A percentile compares a stretch with the other conserved stretches of the same genome.
phyloP scores from a whole-genome alignment of 306 rosid species.

The Acacia acuminata region DNA sequence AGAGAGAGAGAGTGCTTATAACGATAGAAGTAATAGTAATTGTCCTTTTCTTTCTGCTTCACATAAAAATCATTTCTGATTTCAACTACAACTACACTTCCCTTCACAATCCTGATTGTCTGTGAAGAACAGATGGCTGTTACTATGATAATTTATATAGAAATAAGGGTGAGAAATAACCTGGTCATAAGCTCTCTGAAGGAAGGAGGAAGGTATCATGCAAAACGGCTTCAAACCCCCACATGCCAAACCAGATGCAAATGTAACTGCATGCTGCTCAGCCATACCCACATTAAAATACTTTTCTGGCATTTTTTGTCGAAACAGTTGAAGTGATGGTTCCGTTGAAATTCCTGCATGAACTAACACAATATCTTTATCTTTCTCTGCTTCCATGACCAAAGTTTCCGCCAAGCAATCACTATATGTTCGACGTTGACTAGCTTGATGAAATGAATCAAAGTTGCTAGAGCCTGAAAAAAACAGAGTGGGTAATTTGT shows the following conservation, averaged over 20 bases:
- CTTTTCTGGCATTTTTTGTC: constrained; percentile 69
- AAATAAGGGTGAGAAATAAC: constrained; percentile 38
- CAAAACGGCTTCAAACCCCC: constrained; percentile 97
- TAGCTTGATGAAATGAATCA: constrained; percentile 31
- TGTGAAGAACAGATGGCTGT: not conserved
- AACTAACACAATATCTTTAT: constrained; percentile 81
- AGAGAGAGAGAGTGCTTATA: not conserved
- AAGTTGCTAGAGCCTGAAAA: constrained; percentile 54
- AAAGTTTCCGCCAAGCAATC: constrained; percentile 87
- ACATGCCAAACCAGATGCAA: constrained; percentile 89
- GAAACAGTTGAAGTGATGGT: constrained; percentile 68
- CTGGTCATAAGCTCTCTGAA: constrained; percentile 96
- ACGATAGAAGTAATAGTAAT: not conserved
- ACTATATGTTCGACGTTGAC: constrained; percentile 56
- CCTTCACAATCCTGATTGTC: constrained; percentile 11
- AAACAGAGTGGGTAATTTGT: constrained; percentile 20
- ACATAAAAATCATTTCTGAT: not conserved
- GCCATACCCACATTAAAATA: constrained; percentile 92
- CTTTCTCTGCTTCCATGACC: constrained; percentile 72
- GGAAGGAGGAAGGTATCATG: constrained; percentile 80
- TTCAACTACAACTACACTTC: constrained; percentile 17
- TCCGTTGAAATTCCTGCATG: constrained; percentile 85
- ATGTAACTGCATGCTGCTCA: constrained; percentile 97
- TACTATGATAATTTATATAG: constrained; percentile 4
- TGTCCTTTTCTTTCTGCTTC: constrained; percentile 10